Percentiles rank a stretch among this genome's conserved stretches.
Evolutionary conservation across 768 basidiomycete genomes (phyloP).

Genomic region (Neoboletus brunneissimus): DNA sequence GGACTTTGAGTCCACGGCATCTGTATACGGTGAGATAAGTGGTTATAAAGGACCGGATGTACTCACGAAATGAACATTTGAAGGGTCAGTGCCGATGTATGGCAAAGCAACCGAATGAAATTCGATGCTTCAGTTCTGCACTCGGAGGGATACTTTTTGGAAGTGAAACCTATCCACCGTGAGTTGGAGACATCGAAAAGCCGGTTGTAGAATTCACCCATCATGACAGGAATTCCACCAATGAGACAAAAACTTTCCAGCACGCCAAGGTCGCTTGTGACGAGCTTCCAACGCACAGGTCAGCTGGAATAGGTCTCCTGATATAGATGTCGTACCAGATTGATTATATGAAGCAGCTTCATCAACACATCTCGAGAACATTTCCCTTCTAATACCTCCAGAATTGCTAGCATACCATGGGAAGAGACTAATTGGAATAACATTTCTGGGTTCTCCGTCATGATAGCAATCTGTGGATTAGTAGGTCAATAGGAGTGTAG

Average conservation of each 20-base stretch:
- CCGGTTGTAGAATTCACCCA: constrained; percentile 50
- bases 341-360: constrained; percentile 85
- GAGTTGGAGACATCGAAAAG: constrained; percentile 1
- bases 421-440: constrained; percentile 83
- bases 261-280: constrained; percentile 73
- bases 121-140: constrained; percentile 94
- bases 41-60: not conserved
- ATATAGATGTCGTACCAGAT: constrained; percentile 53
- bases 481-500: not conserved
- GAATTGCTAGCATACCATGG: constrained; percentile 92
- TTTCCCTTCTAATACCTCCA: constrained; percentile 89
- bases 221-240: constrained; percentile 93
- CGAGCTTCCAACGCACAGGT: constrained; percentile 40
- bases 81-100: constrained; percentile 88
- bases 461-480: constrained; percentile 61
- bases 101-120: constrained; percentile 89
- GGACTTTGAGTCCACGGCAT: constrained; percentile 90
- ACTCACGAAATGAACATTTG: constrained; percentile 99
- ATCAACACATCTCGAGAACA: constrained; percentile 83
- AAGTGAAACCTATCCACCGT: constrained; percentile 69
- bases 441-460: constrained; percentile 82
- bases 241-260: constrained; percentile 95
- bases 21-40: constrained; percentile 37
- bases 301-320: not conserved
- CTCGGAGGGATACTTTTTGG: constrained; percentile 90